These are phyloP conservation scores for Ascocoryne sarcoides DNA, from an alignment of 2,329 filamentous ascomycete species.

Conservation along the genomic window DNA sequence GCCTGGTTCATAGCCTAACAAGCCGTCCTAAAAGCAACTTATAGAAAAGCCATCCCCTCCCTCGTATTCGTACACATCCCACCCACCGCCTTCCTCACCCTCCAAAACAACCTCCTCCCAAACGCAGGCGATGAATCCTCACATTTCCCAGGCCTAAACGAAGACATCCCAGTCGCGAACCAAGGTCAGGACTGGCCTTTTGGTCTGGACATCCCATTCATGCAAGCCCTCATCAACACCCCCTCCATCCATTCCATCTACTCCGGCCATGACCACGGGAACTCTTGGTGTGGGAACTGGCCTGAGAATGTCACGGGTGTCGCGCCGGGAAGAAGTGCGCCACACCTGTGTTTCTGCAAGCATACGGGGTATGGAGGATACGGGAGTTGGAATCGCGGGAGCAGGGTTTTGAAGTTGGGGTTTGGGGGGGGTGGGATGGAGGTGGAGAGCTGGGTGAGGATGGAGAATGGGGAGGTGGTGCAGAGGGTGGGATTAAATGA, in stretches of 20 bases:
- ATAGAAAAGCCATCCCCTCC: slow-evolving; percentile 35
- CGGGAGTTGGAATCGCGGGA: slow-evolving; percentile 53
- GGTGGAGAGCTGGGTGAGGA: slow-evolving; percentile 51
- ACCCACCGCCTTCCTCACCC: slow-evolving; percentile 32
- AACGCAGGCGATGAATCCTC: slow-evolving; percentile 21
- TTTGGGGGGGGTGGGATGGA: slow-evolving; percentile 36
- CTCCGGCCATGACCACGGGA: slow-evolving; percentile 58
- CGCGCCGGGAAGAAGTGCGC: slow-evolving; percentile 38
- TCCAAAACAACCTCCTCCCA: slow-evolving; percentile 29
- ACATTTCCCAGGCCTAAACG: slow-evolving; percentile 39
- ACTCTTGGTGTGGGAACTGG: slow-evolving; percentile 49
- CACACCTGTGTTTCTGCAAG: slow-evolving; percentile 52
- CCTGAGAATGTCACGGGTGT: slow-evolving; percentile 28
- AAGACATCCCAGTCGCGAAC: slow-evolving; percentile 31
- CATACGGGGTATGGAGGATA: slow-evolving; percentile 66
- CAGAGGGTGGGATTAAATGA: neutral
- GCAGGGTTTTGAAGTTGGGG: slow-evolving; percentile 32
- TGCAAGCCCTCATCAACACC: slow-evolving; percentile 48
- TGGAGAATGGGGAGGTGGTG: slow-evolving; percentile 43
- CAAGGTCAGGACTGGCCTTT: slow-evolving; percentile 12
- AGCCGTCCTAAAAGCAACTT: slow-evolving; percentile 21
- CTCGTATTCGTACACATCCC: slow-evolving; percentile 49
- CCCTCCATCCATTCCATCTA: slow-evolving; percentile 49
- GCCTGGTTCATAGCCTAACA: slow-evolving; percentile 36
- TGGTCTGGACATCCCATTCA: slow-evolving; percentile 49